Conservation (phyloP, 1,139 yeast species). For the Oligophagozyma castellii region DNA sequence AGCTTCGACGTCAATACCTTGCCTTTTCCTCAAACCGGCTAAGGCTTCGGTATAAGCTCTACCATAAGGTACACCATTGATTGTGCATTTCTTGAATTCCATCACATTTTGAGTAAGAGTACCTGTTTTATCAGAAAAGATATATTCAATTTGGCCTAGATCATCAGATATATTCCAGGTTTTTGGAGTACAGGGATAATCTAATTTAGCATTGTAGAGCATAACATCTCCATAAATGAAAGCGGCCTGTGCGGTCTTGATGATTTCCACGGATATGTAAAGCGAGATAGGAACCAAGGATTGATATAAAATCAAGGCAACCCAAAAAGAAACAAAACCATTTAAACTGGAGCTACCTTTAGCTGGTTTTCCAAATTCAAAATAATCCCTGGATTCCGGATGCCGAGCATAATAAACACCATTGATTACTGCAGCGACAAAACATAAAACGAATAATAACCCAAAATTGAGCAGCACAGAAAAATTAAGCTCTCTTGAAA, state of each 20-base stretch:
- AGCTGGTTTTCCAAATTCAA: slow-evolving; percentile 50
- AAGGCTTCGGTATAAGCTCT: slow-evolving; percentile 92
- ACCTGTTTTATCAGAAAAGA: slow-evolving; percentile 94
- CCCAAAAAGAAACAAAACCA: slow-evolving; percentile 80
- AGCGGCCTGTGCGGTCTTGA: slow-evolving; percentile 87
- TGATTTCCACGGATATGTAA: slow-evolving; percentile 88
- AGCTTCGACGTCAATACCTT: slow-evolving; percentile 63
- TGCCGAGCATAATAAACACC: slow-evolving; percentile 53
- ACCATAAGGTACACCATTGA: slow-evolving; percentile 76
- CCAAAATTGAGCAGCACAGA: slow-evolving; percentile 71
- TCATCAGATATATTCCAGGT: slow-evolving; percentile 97
- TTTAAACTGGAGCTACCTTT: slow-evolving; percentile 50
- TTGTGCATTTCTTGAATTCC: slow-evolving; percentile 92
- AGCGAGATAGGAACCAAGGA: slow-evolving; percentile 90
- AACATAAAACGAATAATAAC: slow-evolving; percentile 63
- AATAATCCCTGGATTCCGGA: slow-evolving; percentile 47
- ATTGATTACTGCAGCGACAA: slow-evolving; percentile 69
- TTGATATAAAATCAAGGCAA: slow-evolving; percentile 79
- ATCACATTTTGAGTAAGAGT: slow-evolving; percentile 91
- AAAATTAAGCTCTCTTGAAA: slow-evolving; percentile 69
- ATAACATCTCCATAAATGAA: slow-evolving; percentile 80
- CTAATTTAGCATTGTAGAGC: slow-evolving; percentile 75
- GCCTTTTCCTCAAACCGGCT: slow-evolving; percentile 81
- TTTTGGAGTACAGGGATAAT: slow-evolving; percentile 92
- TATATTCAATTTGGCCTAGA: slow-evolving; percentile 89